Evolutionary conservation across 108 stramenopile genomes (phyloP).

Genomic region (Stephanodiscus minutulus): DNA sequence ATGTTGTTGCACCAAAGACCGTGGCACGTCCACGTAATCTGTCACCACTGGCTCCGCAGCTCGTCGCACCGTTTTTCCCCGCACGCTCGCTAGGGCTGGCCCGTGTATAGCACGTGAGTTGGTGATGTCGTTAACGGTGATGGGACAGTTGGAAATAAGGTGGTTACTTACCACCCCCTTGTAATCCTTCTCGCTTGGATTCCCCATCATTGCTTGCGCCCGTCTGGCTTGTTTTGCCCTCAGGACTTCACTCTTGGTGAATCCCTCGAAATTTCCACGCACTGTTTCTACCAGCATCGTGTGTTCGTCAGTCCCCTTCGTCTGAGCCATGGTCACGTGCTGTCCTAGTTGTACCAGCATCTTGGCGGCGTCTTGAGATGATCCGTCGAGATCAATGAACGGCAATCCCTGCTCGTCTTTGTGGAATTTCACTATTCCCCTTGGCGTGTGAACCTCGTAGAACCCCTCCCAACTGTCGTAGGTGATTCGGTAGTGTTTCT

Average conservation of each 20-base stretch:
- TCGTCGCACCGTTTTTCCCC: conserved; percentile 27
- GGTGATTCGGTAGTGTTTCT: conserved; percentile 12
- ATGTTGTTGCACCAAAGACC: conserved; percentile 8
- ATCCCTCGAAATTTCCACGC: conserved; percentile 23
- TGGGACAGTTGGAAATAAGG: too few species aligned
- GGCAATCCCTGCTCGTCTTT: conserved; percentile 3
- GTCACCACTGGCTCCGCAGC: conserved; percentile 11
- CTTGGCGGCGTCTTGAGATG: not conserved
- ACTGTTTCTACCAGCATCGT: conserved; percentile 20
- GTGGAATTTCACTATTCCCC: conserved; percentile 1
- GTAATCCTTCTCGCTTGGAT: conserved; percentile 23
- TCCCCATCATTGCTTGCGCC: conserved; percentile 23
- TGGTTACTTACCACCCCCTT: conserved; percentile 29
- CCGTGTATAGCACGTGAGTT: conserved; percentile 31
- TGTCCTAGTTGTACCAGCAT: conserved; percentile 1
- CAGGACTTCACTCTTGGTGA: conserved; percentile 26
- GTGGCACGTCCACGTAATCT: conserved; percentile 25
- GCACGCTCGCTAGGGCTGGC: conserved; percentile 27
- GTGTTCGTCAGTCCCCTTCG: not conserved
- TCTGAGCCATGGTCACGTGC: not conserved
- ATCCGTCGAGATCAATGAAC: not conserved
- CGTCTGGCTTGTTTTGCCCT: conserved; percentile 14
- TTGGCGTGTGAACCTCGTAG: conserved; percentile 18
- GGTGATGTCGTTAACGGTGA: too few species aligned
- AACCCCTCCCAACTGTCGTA: conserved; percentile 8